Base-by-base conservation (phyloP, 2,329 filamentous ascomycete species). In the Exserohilum rostratum region DNA sequence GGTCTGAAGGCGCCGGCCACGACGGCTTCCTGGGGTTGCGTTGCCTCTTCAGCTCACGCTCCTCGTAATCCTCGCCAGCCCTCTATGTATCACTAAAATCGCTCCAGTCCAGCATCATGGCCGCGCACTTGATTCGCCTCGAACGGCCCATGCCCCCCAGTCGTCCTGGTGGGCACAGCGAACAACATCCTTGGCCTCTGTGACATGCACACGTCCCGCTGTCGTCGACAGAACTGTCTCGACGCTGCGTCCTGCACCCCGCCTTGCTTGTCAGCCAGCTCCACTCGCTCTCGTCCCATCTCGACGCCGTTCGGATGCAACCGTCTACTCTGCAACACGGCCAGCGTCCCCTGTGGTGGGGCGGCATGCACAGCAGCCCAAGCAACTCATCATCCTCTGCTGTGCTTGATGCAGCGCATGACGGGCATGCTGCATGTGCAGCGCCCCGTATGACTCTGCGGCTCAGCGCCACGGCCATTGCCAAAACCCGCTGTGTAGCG, bases 171-270 rank as follows among this genome's bases (percentile, higher is more conserved):
- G n/a, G n/a, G n/a, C n/a, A n/a, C n/a, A n/a, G n/a, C n/a, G n/a
- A n/a, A n/a, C n/a, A n/a, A n/a, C n/a, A n/a, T n/a, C n/a, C n/a
- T n/a, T 38, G 50, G 18, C 33, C 44, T 45, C 48, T 46, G 52
- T 52, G 31, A n/a, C 31, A 12, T 33, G 31, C 7, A 33, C 35
- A 33, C 31, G n/a, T 5, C n/a, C 31, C 31, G 31, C 31, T 6
- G 31, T 33, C 12, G 31, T n/a, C 31, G 31, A 13, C 31, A 2
- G 12, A 33, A 13, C 7, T 33, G 12, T n/a, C 31, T 39, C 17
- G n/a, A n/a, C 6, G 17, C 37, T 25, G 47, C 53, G 49, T 54
- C 43, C 45, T 58, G 58, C 60, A 58, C 58, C 55, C 55, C 50
- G 53, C 55, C n/a, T n/a, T n/a, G n/a, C 61, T 42, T 55, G 22